Evolutionary conservation across 352 stramenopile species (phyloP).

Genomic region (Blastocystis sp.): DNA sequence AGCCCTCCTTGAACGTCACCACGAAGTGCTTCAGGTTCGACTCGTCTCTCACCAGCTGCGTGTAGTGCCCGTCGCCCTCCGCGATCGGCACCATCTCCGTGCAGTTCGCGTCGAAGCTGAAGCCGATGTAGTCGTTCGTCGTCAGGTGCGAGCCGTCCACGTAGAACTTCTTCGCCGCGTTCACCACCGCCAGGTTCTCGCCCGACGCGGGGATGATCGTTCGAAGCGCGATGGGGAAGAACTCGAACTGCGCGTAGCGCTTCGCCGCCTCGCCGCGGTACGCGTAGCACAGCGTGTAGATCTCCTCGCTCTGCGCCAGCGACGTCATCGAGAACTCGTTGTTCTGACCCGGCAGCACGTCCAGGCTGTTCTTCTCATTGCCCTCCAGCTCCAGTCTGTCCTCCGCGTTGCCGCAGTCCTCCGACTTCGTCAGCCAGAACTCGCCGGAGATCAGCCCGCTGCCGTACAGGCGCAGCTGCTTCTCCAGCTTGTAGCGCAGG

Average conservation of each 20-base stretch:
- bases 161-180: constrained; percentile 43
- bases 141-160: constrained; percentile 39
- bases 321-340: constrained; percentile 29
- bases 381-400: constrained; percentile 21
- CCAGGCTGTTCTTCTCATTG: background rate
- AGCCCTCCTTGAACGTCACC: constrained; percentile 57
- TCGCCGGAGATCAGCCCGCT: constrained; percentile 47
- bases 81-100: constrained; percentile 48
- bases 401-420: constrained; percentile 19
- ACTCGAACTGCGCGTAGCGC: constrained; percentile 30
- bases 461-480: constrained; percentile 64
- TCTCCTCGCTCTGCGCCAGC: background rate
- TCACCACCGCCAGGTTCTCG: constrained; percentile 43
- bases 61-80: constrained; percentile 48
- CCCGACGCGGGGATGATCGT: constrained; percentile 26
- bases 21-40: background rate
- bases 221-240: constrained; percentile 33
- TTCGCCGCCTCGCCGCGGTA: background rate
- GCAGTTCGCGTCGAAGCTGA: constrained; percentile 19
- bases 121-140: constrained; percentile 44
- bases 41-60: background rate
- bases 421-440: constrained; percentile 56
- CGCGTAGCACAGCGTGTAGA: constrained; percentile 51
- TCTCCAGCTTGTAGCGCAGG: constrained; percentile 59
- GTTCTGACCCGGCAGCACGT: background rate